phyloP scores from a whole-genome alignment of 163 green algal genomes.

The Chlamydomonas reinhardtii region DNA sequence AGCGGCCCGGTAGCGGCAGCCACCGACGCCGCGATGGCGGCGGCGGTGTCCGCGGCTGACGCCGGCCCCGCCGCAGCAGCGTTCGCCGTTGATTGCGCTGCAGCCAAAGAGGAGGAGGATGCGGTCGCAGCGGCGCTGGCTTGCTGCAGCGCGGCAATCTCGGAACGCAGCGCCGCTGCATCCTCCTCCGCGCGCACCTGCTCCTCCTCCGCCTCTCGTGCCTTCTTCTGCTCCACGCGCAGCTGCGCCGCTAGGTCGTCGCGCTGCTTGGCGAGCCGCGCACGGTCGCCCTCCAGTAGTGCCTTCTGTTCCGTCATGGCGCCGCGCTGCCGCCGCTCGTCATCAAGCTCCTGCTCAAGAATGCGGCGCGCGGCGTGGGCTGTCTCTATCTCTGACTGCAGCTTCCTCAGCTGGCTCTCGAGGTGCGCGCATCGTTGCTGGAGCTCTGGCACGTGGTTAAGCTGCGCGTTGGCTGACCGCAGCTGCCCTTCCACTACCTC shows the following conservation, averaged over 20 bases:
- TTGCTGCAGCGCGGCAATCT: conserved; percentile 52
- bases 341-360: conserved; percentile 55
- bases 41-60: conserved; percentile 10
- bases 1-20: conserved; percentile 44
- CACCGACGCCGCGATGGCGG: conserved; percentile 18
- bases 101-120: background rate
- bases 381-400: conserved; percentile 46
- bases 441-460: conserved; percentile 37
- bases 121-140: conserved; percentile 1
- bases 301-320: conserved; percentile 55
- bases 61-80: background rate
- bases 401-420: conserved; percentile 13
- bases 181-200: conserved; percentile 68
- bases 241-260: conserved; percentile 68
- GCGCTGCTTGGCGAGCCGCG: conserved; percentile 50
- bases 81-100: background rate
- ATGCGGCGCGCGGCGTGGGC: conserved; percentile 50
- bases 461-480: conserved; percentile 29
- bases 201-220: conserved; percentile 72
- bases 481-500: conserved; percentile 26
- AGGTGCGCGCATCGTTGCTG: conserved; percentile 52
- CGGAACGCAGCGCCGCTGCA: conserved; percentile 47
- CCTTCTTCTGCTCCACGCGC: conserved; percentile 57
- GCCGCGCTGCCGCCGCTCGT: conserved; percentile 48
- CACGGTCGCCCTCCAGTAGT: conserved; percentile 56